phyloP scores from a whole-genome alignment of 2,329 filamentous ascomycete genomes.

The Leptographium wingfieldii region DNA sequence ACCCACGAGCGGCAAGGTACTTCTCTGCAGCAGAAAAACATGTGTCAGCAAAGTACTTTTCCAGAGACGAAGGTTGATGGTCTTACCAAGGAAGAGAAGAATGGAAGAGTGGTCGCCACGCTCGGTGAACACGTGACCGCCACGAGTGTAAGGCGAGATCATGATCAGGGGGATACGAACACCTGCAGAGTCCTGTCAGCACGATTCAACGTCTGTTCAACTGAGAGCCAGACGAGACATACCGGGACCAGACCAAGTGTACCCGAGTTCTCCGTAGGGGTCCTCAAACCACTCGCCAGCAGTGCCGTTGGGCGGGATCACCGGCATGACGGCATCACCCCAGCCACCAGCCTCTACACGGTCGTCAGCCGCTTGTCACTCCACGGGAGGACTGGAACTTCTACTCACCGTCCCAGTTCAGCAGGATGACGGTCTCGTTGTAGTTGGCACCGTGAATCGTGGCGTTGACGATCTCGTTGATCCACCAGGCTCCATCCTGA shows the following conservation, averaged over 20 bases:
- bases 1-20: conserved; percentile 19
- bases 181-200: conserved; percentile 9
- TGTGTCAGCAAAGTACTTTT: conserved; percentile 11
- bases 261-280: conserved; percentile 25
- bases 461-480: conserved; percentile 38
- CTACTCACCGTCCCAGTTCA: conserved; percentile 33
- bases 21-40: conserved; percentile 4
- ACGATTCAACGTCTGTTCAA: too few species aligned
- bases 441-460: conserved; percentile 35
- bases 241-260: conserved; percentile 21
- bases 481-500: conserved; percentile 41
- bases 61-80: background rate
- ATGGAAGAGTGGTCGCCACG: conserved; percentile 43
- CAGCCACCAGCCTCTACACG: conserved; percentile 36
- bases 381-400: background rate
- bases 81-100: conserved; percentile 37
- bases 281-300: conserved; percentile 39
- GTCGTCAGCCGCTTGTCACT: background rate
- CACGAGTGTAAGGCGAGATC: conserved; percentile 42
- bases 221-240: conserved; percentile 1
- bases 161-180: conserved; percentile 42
- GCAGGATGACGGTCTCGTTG: conserved; percentile 33
- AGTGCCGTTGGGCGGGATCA: conserved; percentile 33
- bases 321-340: conserved; percentile 41
- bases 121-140: conserved; percentile 39